phyloP scores from a whole-genome alignment of 2,329 filamentous ascomycete species.

The Aureobasidium melanogenum region DNA sequence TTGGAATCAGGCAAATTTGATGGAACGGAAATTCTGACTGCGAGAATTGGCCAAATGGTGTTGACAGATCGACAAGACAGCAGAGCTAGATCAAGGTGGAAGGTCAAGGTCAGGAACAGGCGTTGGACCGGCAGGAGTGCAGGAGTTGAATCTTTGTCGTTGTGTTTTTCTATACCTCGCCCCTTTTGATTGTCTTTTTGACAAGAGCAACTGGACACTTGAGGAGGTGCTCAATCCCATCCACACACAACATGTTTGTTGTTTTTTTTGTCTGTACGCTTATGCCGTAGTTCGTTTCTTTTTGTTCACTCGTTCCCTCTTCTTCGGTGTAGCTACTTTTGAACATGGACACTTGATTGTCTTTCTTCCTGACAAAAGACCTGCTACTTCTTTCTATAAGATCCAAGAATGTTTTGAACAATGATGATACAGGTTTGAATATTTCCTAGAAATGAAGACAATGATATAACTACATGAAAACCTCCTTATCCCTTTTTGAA shows the following conservation, averaged over 20 bases:
- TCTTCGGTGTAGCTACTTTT: constrained; percentile 1
- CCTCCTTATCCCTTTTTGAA: not conserved
- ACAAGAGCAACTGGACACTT: not conserved
- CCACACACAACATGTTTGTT: not conserved
- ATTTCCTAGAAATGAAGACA: not conserved
- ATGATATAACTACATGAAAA: constrained; percentile 8
- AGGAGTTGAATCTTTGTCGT: not conserved
- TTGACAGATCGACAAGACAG: not conserved
- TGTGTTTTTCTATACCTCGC: not conserved
- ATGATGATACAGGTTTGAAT: not conserved
- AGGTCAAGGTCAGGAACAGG: not conserved
- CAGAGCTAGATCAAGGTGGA: not conserved
- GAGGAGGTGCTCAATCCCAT: not conserved
- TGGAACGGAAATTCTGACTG: not conserved
- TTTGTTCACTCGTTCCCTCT: not conserved
- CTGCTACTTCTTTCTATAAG: no score
- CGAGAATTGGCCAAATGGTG: not conserved
- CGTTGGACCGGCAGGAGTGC: constrained; percentile 1
- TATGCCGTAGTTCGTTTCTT: not conserved
- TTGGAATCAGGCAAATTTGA: not conserved
- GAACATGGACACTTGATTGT: not conserved
- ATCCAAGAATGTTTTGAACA: not conserved
- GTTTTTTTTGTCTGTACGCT: not conserved
- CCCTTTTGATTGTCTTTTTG: not conserved
- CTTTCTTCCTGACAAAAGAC: not conserved